Percentiles rank a stretch among this genome's conserved stretches.
Conservation (phyloP, 75 land plant species). For the Pseudotsuga menziesii region DNA sequence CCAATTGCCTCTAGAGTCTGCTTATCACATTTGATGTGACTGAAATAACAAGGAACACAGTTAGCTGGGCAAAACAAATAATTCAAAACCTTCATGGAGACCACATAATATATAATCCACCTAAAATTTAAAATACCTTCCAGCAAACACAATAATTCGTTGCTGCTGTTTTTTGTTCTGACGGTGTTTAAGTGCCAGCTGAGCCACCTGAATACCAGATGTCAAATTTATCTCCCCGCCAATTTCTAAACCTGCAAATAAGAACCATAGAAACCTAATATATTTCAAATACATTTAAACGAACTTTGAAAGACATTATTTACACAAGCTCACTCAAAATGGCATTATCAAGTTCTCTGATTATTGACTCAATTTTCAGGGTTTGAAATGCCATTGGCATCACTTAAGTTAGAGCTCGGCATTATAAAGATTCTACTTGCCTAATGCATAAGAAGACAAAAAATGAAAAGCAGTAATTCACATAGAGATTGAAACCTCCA, state of each 20-base stretch:
- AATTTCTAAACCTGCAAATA: slow-evolving; percentile 60
- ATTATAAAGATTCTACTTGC: no score
- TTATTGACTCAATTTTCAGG: not conserved
- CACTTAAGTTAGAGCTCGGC: no score
- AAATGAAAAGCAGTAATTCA: not conserved
- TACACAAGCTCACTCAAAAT: not conserved
- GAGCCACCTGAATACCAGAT: slow-evolving; percentile 92
- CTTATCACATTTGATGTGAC: slow-evolving; percentile 82
- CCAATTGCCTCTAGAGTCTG: slow-evolving; percentile 80
- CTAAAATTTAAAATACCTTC: slow-evolving; percentile 68
- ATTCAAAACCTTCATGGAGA: not conserved
- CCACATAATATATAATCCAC: slow-evolving; percentile 5
- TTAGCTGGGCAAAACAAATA: not conserved
- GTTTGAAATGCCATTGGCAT: not conserved
- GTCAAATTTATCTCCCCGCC: slow-evolving; percentile 85
- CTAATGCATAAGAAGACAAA: not conserved
- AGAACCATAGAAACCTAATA: not conserved
- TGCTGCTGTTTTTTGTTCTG: slow-evolving; percentile 97
- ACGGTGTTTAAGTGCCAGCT: slow-evolving; percentile 92
- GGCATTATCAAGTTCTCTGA: not conserved
- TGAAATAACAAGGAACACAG: slow-evolving; percentile 14
- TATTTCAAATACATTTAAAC: not conserved
- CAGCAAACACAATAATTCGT: slow-evolving; percentile 88
- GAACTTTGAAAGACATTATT: not conserved
- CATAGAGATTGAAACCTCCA: not conserved